Evolutionary conservation across 441 rosid species (phyloP).

Genomic region (Populus hybrid): DNA sequence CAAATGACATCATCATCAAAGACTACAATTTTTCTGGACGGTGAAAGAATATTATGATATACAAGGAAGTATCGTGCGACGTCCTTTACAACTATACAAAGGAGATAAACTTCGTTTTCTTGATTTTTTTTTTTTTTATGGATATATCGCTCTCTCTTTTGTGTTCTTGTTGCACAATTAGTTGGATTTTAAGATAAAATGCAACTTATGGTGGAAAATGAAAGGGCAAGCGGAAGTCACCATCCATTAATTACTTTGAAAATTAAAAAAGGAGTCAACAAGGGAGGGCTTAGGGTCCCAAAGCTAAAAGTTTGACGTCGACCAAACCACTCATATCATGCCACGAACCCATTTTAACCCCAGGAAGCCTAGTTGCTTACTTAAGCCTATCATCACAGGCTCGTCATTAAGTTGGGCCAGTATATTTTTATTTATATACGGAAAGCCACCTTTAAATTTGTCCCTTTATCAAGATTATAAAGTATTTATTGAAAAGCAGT

Average conservation of each 20-base stretch:
- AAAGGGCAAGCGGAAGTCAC: neutral
- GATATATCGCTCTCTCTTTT: too few relatives aligned
- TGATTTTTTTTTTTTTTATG: too few relatives aligned
- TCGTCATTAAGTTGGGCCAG: neutral
- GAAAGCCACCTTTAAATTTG: neutral
- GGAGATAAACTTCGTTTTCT: neutral
- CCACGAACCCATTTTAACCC: too few relatives aligned
- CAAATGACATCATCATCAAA: neutral
- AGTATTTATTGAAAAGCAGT: too few relatives aligned
- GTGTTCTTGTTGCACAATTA: neutral
- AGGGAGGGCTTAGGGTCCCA: neutral
- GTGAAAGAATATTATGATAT: neutral
- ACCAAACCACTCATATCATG: neutral
- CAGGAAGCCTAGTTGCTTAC: neutral
- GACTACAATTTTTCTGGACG: neutral
- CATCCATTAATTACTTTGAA: neutral
- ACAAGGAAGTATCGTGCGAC: neutral
- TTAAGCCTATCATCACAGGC: neutral
- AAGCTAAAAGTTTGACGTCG: too few relatives aligned
- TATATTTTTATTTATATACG: neutral
- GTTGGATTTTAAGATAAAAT: neutral
- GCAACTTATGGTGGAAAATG: neutral
- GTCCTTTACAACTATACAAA: too few relatives aligned
- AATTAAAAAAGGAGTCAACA: neutral
- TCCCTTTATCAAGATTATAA: too few relatives aligned